Evolutionary conservation across 1,284 basidiomycete species (phyloP).

Genomic region (Exobasidium cylindrosporum): DNA sequence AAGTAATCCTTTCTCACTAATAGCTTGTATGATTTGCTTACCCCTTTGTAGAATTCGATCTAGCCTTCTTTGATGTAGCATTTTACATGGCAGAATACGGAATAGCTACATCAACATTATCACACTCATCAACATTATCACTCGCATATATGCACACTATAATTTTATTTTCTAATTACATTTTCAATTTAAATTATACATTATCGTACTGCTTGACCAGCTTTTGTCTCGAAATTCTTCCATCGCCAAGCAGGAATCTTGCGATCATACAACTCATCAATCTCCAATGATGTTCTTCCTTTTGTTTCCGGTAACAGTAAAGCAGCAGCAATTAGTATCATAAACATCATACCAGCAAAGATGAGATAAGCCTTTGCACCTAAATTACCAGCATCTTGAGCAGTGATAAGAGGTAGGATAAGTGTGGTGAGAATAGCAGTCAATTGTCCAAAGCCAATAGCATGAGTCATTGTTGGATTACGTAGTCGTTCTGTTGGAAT

Average conservation of each 20-base stretch:
- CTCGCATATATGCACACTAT: no score
- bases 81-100: no score
- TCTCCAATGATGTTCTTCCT: constrained; percentile 37
- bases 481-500: constrained; percentile 37
- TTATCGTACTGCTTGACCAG: no score
- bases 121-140: no score
- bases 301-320: constrained; percentile 39
- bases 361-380: constrained; percentile 45
- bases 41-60: no score
- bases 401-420: constrained; percentile 36
- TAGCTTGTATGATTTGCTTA: no score
- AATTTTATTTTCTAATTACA: no score
- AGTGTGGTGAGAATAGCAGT: constrained; percentile 44
- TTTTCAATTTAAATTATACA: no score
- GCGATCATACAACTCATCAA: constrained; percentile 41
- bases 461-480: constrained; percentile 43
- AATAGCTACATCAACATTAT: no score
- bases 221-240: constrained; percentile 26
- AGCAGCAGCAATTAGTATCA: constrained; percentile 30
- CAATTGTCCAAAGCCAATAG: constrained; percentile 38
- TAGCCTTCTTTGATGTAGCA: no score
- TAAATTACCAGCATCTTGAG: constrained; percentile 31
- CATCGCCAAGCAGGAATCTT: constrained; percentile 31
- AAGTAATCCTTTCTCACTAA: no score
- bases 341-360: constrained; percentile 39